A percentile compares a stretch with the other conserved stretches of the same genome.
Conservation (phyloP, 345 rosid genomes). For the Reutealis trisperma region DNA sequence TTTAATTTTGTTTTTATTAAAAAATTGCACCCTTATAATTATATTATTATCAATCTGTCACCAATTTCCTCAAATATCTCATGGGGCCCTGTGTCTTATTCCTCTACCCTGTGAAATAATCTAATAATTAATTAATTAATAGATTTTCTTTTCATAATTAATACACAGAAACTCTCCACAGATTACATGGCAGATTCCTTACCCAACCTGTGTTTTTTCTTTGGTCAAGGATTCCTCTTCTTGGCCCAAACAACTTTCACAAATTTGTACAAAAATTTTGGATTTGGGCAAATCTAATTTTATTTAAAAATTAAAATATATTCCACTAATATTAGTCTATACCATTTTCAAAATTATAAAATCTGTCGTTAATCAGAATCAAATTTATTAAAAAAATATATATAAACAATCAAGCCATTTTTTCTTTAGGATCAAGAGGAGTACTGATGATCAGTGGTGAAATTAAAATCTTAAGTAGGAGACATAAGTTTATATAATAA, state of each 20-base stretch:
- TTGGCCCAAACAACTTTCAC: neutral
- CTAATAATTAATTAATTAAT: neutral
- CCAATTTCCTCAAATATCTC: constrained; percentile 19
- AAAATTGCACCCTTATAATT: neutral
- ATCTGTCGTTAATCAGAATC: no score
- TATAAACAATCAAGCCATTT: no score
- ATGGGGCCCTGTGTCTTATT: neutral
- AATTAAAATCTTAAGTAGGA: no score
- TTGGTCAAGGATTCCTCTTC: constrained; percentile 27
- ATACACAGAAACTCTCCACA: constrained; percentile 18
- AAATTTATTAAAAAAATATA: no score
- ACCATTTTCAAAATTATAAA: no score
- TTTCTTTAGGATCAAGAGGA: no score
- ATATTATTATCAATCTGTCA: neutral
- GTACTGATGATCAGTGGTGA: no score
- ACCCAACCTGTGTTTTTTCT: neutral
- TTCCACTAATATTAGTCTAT: no score
- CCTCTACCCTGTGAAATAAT: neutral
- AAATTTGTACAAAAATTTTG: no score
- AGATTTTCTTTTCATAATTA: neutral
- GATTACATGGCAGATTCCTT: constrained; percentile 18
- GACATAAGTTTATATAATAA: no score
- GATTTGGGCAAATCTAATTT: no score
- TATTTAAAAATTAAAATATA: no score
- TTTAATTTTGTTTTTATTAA: neutral